These are phyloP conservation scores for Lojkania enalia DNA, from an alignment of 2,329 filamentous ascomycete genomes.

Conservation along the genomic window DNA sequence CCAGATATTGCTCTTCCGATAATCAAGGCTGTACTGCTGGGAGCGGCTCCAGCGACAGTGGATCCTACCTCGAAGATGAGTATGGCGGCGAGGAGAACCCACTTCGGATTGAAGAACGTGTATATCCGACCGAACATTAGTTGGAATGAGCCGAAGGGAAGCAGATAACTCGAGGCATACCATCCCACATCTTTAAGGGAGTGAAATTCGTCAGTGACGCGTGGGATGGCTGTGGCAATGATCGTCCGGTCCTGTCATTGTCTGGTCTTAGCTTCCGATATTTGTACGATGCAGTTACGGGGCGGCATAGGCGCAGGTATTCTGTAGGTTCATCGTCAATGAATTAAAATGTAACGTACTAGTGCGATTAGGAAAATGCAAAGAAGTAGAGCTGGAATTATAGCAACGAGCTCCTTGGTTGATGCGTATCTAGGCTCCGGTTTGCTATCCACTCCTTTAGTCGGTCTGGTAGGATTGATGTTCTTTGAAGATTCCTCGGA, in stretches of 20 bases:
- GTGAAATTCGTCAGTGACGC: conserved; percentile 52
- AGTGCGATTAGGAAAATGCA: background rate
- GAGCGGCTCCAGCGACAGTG: conserved; percentile 44
- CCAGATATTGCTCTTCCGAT: conserved; percentile 51
- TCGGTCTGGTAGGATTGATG: no score
- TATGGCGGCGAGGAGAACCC: conserved; percentile 41
- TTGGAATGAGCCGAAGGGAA: conserved; percentile 20
- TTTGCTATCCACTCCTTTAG: no score
- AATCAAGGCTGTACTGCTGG: conserved; percentile 48
- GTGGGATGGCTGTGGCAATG: conserved; percentile 51
- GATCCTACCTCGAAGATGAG: conserved; percentile 51
- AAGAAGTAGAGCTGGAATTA: background rate
- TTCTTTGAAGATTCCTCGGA: no score
- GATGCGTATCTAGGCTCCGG: background rate
- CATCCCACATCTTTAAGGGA: conserved; percentile 51
- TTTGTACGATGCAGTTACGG: no score
- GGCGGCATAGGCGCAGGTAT: no score
- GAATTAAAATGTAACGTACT: background rate
- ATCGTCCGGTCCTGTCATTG: conserved; percentile 25
- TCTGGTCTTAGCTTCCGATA: no score
- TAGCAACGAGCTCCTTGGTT: background rate
- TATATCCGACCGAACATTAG: conserved; percentile 47
- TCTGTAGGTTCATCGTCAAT: no score
- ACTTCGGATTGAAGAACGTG: conserved; percentile 47
- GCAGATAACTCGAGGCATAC: conserved; percentile 46